Conservation (phyloP, 1,284 basidiomycete species). For the Vanrija pseudolonga region DNA sequence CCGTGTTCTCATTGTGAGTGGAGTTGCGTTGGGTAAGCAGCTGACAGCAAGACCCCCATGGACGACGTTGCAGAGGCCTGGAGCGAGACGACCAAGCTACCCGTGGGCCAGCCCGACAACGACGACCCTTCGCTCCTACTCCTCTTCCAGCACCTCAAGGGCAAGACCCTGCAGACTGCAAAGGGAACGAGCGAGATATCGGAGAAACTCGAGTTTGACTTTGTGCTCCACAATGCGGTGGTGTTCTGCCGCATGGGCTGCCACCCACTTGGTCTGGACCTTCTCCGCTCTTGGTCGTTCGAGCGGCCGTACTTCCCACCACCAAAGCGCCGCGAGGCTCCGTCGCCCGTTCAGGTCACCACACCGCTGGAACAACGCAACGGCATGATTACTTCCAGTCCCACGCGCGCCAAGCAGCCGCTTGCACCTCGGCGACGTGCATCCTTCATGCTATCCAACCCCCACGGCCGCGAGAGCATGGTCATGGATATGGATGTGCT, state of each 20-base stretch:
- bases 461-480: conserved; percentile 63
- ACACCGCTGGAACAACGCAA: not conserved
- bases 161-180: conserved; percentile 83
- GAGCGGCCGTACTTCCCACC: conserved; percentile 59
- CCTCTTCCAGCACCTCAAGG: conserved; percentile 82
- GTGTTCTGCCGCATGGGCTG: conserved; percentile 96
- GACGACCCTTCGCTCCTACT: conserved; percentile 87
- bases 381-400: not conserved
- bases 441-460: conserved; percentile 57
- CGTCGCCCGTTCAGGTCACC: not conserved
- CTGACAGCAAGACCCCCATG: conserved; percentile 36
- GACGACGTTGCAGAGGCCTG: conserved; percentile 31
- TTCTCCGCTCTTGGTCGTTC: conserved; percentile 86
- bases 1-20: conserved; percentile 38
- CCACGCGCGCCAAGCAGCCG: conserved; percentile 16
- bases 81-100: conserved; percentile 29
- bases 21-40: not conserved
- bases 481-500: conserved; percentile 80
- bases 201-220: conserved; percentile 81
- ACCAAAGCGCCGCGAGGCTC: conserved; percentile 9
- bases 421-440: conserved; percentile 35
- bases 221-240: conserved; percentile 84
- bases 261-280: conserved; percentile 77
- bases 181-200: conserved; percentile 87
- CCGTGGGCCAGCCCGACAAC: conserved; percentile 79